These are phyloP conservation scores for Xylaria sp. DNA, from an alignment of 2,329 filamentous ascomycete genomes.

Conservation along the genomic window DNA sequence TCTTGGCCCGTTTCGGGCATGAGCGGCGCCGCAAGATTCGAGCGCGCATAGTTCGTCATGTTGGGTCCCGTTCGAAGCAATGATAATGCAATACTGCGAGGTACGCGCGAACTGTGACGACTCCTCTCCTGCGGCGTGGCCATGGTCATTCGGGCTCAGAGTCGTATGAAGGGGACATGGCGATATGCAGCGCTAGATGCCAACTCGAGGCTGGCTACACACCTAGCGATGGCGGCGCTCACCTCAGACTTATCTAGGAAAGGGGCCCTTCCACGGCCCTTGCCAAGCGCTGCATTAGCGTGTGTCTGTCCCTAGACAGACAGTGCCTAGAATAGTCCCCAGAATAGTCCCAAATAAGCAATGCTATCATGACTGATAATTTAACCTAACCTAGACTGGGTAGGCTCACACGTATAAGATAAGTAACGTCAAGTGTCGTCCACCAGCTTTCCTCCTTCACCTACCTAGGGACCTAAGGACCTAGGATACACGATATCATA, in stretches of 20 bases:
- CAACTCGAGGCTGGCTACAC: not conserved
- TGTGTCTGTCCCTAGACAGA: too few relatives aligned
- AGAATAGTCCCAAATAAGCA: too few relatives aligned
- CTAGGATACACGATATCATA: too few relatives aligned
- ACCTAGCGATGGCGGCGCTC: not conserved
- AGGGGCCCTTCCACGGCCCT: not conserved
- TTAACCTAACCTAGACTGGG: too few relatives aligned
- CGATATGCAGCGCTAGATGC: not conserved
- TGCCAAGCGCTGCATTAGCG: too few relatives aligned
- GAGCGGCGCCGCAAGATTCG: not conserved
- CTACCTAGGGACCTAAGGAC: too few relatives aligned
- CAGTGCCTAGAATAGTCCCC: too few relatives aligned
- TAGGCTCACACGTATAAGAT: too few relatives aligned
- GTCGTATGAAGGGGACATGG: not conserved
- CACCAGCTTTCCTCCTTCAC: too few relatives aligned
- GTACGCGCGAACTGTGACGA: not conserved
- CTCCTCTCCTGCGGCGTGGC: not conserved
- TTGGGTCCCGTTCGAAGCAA: not conserved
- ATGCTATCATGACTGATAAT: too few relatives aligned
- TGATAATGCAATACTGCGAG: not conserved
- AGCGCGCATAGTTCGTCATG: not conserved
- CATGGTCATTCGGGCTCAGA: not conserved
- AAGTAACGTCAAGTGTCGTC: too few relatives aligned
- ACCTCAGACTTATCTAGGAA: not conserved
- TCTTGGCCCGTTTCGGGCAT: conserved; percentile 9